These are phyloP conservation scores for Heterobasidion occidentale DNA, from an alignment of 1,284 basidiomycete species.

Conservation along the genomic window DNA sequence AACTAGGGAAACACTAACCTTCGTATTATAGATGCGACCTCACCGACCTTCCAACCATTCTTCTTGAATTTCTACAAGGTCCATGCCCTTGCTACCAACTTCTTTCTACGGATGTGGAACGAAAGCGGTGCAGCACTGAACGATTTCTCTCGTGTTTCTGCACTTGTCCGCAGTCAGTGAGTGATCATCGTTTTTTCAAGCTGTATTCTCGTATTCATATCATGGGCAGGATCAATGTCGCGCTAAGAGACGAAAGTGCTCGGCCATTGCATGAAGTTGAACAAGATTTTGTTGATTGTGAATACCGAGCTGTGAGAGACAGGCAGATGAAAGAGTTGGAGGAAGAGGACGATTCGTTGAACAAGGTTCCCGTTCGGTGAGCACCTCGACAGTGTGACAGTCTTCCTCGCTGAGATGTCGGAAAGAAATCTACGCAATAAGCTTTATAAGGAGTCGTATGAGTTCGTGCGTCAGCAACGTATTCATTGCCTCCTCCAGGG, in stretches of 20 bases:
- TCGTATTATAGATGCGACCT: constrained; percentile 51
- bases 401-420: constrained; percentile 2
- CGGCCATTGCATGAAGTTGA: constrained; percentile 84
- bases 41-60: constrained; percentile 83
- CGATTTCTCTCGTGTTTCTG: constrained; percentile 80
- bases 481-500: constrained; percentile 83
- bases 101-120: constrained; percentile 94
- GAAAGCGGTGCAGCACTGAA: constrained; percentile 79
- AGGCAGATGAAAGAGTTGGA: constrained; percentile 93
- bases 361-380: constrained; percentile 77
- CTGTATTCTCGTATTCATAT: constrained; percentile 5
- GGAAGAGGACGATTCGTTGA: constrained; percentile 83
- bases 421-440: constrained; percentile 77
- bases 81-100: constrained; percentile 77
- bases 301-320: constrained; percentile 84
- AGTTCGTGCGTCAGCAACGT: constrained; percentile 88
- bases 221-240: constrained; percentile 60
- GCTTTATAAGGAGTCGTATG: constrained; percentile 86
- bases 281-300: constrained; percentile 76
- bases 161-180: constrained; percentile 82
- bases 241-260: constrained; percentile 68
- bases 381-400: constrained; percentile 16
- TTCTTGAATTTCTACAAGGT: constrained; percentile 83
- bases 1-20: background rate
- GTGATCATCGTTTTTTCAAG: constrained; percentile 21